These are phyloP conservation scores for Pilatotrama ljubarskyi DNA, from an alignment of 768 basidiomycete genomes.

Conservation along the genomic window DNA sequence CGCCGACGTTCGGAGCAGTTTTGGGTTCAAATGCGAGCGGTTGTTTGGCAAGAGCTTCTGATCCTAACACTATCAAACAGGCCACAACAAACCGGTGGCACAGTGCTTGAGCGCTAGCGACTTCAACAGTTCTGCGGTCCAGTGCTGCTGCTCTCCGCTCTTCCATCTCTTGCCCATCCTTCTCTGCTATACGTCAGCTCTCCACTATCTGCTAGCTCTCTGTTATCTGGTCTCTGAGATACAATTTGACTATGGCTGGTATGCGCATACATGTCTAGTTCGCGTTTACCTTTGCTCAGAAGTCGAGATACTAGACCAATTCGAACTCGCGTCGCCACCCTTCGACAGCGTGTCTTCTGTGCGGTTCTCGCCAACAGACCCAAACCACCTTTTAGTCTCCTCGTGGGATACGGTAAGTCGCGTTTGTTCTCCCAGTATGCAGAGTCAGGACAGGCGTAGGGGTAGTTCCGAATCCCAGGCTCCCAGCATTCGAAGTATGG, in stretches of 20 bases:
- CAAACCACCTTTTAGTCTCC: conserved; percentile 77
- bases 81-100: neutral
- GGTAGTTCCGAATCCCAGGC: neutral
- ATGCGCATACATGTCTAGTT: neutral
- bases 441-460: neutral
- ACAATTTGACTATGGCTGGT: neutral
- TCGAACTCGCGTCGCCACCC: conserved; percentile 64
- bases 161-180: no score
- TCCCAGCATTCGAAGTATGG: neutral
- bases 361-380: conserved; percentile 77
- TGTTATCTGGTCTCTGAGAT: neutral
- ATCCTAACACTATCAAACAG: conserved; percentile 17
- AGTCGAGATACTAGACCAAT: conserved; percentile 28
- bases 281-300: neutral
- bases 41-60: conserved; percentile 23
- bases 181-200: neutral
- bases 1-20: no score
- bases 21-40: neutral
- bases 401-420: conserved; percentile 82
- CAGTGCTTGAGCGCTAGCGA: neutral
- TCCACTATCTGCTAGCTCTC: neutral
- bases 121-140: neutral
- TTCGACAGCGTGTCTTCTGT: conserved; percentile 85
- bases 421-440: neutral
- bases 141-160: neutral